These are phyloP conservation scores for Colletotrichum sansevieriae DNA, from an alignment of 2,329 filamentous ascomycete species.

Conservation along the genomic window DNA sequence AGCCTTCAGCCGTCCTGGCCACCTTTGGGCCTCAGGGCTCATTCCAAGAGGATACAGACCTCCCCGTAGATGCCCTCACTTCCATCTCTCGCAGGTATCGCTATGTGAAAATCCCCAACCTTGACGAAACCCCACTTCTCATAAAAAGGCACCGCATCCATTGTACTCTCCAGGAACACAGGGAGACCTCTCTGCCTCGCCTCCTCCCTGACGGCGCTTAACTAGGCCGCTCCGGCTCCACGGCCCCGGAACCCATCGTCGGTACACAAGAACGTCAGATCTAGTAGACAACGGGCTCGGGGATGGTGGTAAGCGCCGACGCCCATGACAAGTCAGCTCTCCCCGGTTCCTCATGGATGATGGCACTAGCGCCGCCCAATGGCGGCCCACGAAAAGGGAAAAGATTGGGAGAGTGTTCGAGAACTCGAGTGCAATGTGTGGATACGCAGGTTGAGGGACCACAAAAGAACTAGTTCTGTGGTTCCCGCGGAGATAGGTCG, in stretches of 20 bases:
- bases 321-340: too few relatives aligned
- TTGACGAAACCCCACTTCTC: conserved; percentile 53
- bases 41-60: conserved; percentile 16
- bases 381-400: background rate
- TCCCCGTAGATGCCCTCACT: conserved; percentile 3
- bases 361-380: background rate
- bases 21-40: background rate
- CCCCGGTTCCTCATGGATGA: too few relatives aligned
- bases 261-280: conserved; percentile 56
- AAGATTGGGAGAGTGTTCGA: background rate
- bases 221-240: conserved; percentile 53
- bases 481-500: conserved; percentile 13
- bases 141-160: conserved; percentile 55
- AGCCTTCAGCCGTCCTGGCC: background rate
- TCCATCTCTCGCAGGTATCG: conserved; percentile 48
- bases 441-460: background rate
- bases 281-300: conserved; percentile 44
- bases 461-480: background rate
- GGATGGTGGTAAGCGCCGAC: too few relatives aligned
- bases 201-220: conserved; percentile 50
- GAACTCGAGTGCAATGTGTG: too few relatives aligned
- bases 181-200: conserved; percentile 50
- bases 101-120: conserved; percentile 51
- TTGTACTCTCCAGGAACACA: conserved; percentile 56
- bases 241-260: conserved; percentile 50